Evolutionary conservation across 2,329 filamentous ascomycete genomes (phyloP).

Genomic region (Scorias spongiosa): DNA sequence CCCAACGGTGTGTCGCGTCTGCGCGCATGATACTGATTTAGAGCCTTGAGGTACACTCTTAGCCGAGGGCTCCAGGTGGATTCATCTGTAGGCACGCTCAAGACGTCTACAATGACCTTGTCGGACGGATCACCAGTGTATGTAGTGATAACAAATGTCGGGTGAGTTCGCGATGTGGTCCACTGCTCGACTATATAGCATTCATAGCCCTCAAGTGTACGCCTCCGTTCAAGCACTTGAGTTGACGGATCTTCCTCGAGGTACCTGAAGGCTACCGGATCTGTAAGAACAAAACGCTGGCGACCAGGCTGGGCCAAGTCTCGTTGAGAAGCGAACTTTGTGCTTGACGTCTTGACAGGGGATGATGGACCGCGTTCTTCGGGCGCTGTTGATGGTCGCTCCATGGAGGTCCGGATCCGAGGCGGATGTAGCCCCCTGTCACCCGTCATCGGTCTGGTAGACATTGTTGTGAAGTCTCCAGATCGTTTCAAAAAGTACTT

Average conservation of each 20-base stretch:
- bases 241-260: slow-evolving; percentile 74
- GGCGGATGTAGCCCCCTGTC: slow-evolving; percentile 5
- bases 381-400: slow-evolving; percentile 8
- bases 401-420: slow-evolving; percentile 1
- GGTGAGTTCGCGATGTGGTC: slow-evolving; percentile 81
- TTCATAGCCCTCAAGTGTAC: slow-evolving; percentile 67
- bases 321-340: slow-evolving; percentile 4
- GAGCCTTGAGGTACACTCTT: slow-evolving; percentile 69
- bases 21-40: slow-evolving; percentile 72
- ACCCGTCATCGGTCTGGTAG: slow-evolving; percentile 5
- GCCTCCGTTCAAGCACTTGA: slow-evolving; percentile 55
- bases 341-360: neutral
- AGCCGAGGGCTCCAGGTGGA: slow-evolving; percentile 63
- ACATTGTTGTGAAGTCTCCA: slow-evolving; percentile 3
- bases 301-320: slow-evolving; percentile 21
- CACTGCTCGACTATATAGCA: slow-evolving; percentile 94
- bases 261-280: slow-evolving; percentile 54
- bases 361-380: slow-evolving; percentile 3
- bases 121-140: slow-evolving; percentile 80
- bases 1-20: slow-evolving; percentile 70
- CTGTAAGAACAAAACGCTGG: slow-evolving; percentile 48
- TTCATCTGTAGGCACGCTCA: slow-evolving; percentile 71
- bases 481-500: no score
- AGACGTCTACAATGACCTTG: slow-evolving; percentile 60
- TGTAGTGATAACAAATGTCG: slow-evolving; percentile 81